Conservation (phyloP, 345 rosid genomes). For the Hibiscus mutabilis region DNA sequence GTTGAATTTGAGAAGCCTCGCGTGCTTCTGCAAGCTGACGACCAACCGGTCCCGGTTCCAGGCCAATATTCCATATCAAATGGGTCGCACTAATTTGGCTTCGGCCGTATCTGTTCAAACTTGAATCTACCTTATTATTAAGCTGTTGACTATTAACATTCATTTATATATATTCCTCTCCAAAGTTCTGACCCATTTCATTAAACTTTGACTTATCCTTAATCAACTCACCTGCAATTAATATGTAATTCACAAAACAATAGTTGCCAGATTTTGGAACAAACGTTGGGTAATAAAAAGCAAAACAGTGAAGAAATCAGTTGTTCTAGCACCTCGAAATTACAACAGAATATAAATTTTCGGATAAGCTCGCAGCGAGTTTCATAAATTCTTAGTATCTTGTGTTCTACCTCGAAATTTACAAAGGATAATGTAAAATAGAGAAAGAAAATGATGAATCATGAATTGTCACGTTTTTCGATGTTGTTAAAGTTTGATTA, state of each 20-base stretch:
- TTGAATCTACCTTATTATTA: not conserved
- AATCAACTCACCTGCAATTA: not conserved
- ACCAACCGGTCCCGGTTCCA: constrained; percentile 8
- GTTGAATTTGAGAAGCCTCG: constrained; percentile 8
- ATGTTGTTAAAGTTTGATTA: not conserved
- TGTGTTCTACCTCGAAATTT: not conserved
- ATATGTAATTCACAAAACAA: too few species aligned
- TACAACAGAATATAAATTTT: too few species aligned
- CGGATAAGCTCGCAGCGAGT: too few species aligned
- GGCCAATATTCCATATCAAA: constrained; percentile 15
- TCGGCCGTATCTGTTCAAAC: not conserved
- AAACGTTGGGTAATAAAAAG: too few species aligned
- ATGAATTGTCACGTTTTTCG: not conserved
- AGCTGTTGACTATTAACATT: not conserved
- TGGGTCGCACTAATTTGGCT: not conserved
- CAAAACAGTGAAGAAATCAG: not conserved
- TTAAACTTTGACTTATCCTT: not conserved
- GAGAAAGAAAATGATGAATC: not conserved
- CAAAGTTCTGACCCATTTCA: constrained; percentile 11
- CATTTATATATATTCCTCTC: not conserved
- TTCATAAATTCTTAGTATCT: not conserved
- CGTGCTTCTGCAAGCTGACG: constrained; percentile 25
- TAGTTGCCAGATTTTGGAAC: not conserved
- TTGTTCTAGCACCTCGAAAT: too few species aligned
- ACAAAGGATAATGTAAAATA: not conserved